Evolutionary conservation across 2,329 filamentous ascomycete genomes (phyloP).

Genomic region (Aspergillus uvarum): DNA sequence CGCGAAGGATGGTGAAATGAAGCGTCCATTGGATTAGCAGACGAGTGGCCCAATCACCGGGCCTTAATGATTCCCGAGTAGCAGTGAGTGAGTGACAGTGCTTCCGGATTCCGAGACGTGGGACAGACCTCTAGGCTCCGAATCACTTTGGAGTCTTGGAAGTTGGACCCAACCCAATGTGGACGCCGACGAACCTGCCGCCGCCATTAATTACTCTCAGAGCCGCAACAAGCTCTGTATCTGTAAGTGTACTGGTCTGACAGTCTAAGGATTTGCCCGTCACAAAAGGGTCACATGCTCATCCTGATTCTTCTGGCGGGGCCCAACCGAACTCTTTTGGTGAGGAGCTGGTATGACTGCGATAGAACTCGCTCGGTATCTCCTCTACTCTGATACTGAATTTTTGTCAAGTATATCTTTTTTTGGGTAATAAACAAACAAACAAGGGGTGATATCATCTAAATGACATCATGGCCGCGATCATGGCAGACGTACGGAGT

Average conservation of each 20-base stretch:
- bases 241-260: background rate
- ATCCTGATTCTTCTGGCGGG: background rate
- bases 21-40: conserved; percentile 17
- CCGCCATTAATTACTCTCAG: conserved; percentile 10
- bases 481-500: conserved; percentile 2
- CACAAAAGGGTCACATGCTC: background rate
- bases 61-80: conserved; percentile 11
- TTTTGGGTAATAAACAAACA: background rate
- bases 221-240: conserved; percentile 18
- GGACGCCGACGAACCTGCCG: conserved; percentile 10
- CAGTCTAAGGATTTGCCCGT: background rate
- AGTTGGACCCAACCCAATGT: conserved; percentile 16
- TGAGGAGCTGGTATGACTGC: background rate
- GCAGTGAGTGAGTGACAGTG: conserved; percentile 2
- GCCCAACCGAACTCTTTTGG: background rate
- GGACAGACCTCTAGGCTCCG: conserved; percentile 1
- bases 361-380: too few relatives aligned
- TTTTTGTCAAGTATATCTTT: background rate
- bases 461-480: conserved; percentile 1
- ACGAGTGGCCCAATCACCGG: conserved; percentile 19
- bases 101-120: conserved; percentile 19
- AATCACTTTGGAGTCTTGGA: conserved; percentile 21
- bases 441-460: background rate
- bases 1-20: conserved; percentile 20
- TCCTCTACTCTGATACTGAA: background rate